A percentile compares a stretch with the other conserved stretches of the same genome.
These are phyloP conservation scores for Cinnamomum chago DNA, from an alignment of 164 flowering plant genomes.

Conservation along the genomic window DNA sequence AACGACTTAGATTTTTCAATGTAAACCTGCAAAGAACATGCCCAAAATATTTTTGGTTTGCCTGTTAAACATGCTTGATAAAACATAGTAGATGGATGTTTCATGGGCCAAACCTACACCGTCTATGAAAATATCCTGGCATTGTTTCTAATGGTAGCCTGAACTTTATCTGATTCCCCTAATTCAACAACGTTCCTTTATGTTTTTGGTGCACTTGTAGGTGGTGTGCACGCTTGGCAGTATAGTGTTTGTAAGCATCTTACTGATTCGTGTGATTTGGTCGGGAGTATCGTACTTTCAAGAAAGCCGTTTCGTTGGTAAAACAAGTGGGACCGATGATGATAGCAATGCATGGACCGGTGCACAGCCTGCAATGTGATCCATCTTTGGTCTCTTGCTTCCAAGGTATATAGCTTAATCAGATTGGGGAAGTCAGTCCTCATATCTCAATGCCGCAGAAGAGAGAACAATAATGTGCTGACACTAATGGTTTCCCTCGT, in stretches of 20 bases:
- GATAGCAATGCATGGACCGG: conserved; percentile 50
- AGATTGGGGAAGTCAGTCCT: neutral
- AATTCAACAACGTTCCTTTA: neutral
- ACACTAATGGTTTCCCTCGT: neutral
- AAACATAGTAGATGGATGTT: neutral
- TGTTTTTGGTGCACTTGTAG: conserved; percentile 22
- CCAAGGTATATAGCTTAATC: neutral
- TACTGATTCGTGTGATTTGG: conserved; percentile 75
- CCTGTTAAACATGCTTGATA: neutral
- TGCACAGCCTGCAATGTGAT: conserved; percentile 52
- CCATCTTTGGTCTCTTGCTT: neutral
- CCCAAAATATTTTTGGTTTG: neutral
- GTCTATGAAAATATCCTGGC: too few relatives aligned
- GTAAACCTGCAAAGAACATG: neutral
- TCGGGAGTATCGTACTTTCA: conserved; percentile 57
- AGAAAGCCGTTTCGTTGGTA: conserved; percentile 36
- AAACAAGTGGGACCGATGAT: conserved; percentile 27
- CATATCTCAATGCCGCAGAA: neutral
- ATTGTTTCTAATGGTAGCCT: neutral
- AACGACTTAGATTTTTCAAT: neutral
- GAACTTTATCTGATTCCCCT: neutral
- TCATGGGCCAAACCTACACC: too few relatives aligned
- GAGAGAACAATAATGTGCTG: neutral
- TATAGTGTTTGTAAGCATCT: conserved; percentile 69
- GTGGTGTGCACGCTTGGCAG: conserved; percentile 83